Evolutionary conservation across 441 rosid genomes (phyloP).

Genomic region (Mallotus japonicus): DNA sequence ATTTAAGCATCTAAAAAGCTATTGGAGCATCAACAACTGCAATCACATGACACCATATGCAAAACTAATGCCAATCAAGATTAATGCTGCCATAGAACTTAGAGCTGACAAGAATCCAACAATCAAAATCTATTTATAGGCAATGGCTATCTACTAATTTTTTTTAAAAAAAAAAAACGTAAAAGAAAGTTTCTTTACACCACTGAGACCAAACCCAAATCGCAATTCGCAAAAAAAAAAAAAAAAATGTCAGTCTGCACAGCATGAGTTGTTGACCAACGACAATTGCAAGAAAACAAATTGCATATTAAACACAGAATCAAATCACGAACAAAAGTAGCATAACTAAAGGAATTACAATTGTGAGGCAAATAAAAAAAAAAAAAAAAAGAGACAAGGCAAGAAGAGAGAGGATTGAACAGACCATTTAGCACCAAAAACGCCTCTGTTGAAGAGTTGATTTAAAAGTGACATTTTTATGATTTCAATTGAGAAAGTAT

Average conservation of each 20-base stretch:
- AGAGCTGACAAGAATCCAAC: constrained; percentile 10
- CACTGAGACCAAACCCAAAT: too few relatives aligned
- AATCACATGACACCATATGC: too few relatives aligned
- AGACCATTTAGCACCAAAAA: constrained; percentile 85
- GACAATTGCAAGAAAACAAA: not conserved
- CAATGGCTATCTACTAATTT: not conserved
- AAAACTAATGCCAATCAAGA: not conserved
- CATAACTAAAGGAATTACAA: not conserved
- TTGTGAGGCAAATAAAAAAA: not conserved
- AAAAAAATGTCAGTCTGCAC: not conserved
- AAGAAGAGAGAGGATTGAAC: constrained; percentile 4
- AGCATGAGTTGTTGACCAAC: not conserved
- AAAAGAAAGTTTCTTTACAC: too few relatives aligned
- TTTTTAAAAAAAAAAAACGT: too few relatives aligned
- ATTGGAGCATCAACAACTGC: too few relatives aligned
- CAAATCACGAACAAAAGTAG: not conserved
- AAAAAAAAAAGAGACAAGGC: not conserved
- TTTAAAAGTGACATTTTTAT: constrained; percentile 76
- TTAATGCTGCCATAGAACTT: not conserved
- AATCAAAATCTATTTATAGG: not conserved
- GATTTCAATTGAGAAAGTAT: not conserved
- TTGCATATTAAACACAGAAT: not conserved
- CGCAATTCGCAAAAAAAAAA: too few relatives aligned
- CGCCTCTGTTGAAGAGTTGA: constrained; percentile 93
- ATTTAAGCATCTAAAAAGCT: too few relatives aligned